These are phyloP conservation scores for Gynostemma pentaphyllum DNA, from an alignment of 306 rosid species.

Conservation along the genomic window DNA sequence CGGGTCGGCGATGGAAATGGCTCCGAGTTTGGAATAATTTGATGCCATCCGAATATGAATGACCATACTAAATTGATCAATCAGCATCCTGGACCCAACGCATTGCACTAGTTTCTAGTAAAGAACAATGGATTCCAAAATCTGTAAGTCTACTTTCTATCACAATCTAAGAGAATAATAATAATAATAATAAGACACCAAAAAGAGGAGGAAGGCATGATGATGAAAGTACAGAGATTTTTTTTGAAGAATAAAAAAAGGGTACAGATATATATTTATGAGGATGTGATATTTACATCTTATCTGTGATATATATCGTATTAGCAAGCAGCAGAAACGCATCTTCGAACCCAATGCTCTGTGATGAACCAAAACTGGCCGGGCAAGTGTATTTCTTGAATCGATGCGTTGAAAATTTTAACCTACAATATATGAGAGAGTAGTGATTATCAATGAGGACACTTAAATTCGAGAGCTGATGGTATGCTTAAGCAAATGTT, in stretches of 20 bases:
- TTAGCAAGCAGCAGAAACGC: neutral
- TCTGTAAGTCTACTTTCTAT: slow-evolving; percentile 8
- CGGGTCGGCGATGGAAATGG: neutral
- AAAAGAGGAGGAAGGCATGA: neutral
- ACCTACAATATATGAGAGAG: neutral
- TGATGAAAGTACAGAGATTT: too few relatives aligned
- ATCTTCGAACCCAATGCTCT: neutral
- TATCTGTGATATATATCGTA: slow-evolving; percentile 6
- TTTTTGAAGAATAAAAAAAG: neutral
- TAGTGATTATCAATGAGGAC: neutral
- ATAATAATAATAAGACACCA: neutral
- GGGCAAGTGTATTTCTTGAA: neutral
- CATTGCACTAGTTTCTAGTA: slow-evolving; percentile 1
- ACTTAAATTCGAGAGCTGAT: neutral
- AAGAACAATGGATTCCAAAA: neutral
- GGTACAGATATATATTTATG: neutral
- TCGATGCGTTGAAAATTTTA: slow-evolving; percentile 6
- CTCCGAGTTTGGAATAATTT: slow-evolving; percentile 3
- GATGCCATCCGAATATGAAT: neutral
- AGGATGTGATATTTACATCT: slow-evolving; percentile 1
- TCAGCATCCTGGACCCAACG: slow-evolving; percentile 9
- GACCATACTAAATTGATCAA: neutral
- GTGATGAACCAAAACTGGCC: neutral
- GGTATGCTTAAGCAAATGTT: neutral
- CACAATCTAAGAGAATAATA: slow-evolving; percentile 7